Evolutionary conservation across 1,284 basidiomycete species (phyloP).

Genomic region (Hemileia vastatrix): DNA sequence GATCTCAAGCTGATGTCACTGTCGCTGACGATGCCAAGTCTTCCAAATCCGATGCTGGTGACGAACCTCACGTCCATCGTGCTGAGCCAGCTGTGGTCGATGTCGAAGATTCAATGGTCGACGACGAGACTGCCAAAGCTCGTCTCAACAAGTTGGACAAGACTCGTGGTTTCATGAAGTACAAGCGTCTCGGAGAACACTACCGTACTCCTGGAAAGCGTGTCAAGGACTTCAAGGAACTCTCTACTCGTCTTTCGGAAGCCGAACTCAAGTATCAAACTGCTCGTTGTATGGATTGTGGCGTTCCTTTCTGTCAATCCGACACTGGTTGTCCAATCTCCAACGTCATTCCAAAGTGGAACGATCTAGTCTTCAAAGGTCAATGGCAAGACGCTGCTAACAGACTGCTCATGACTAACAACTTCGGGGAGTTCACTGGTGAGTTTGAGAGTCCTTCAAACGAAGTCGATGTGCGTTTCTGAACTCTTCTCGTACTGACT

Average conservation of each 20-base stretch:
- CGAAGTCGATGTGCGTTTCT: background rate
- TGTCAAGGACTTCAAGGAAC: slow-evolving; percentile 40
- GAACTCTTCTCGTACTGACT: slow-evolving; percentile 22
- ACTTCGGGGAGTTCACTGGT: too few relatives aligned
- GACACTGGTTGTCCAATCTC: slow-evolving; percentile 41
- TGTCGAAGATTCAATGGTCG: slow-evolving; percentile 41
- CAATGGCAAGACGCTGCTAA: slow-evolving; percentile 41
- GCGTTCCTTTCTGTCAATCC: slow-evolving; percentile 42
- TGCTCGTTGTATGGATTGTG: slow-evolving; percentile 43
- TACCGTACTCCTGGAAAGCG: slow-evolving; percentile 38
- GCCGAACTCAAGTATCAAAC: slow-evolving; percentile 42
- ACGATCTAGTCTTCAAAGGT: slow-evolving; percentile 43
- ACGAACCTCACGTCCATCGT: slow-evolving; percentile 29
- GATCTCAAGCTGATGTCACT: slow-evolving; percentile 36
- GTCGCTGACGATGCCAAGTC: slow-evolving; percentile 28
- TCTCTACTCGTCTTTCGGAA: slow-evolving; percentile 37
- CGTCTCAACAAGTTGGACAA: slow-evolving; percentile 35
- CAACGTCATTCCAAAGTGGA: slow-evolving; percentile 43
- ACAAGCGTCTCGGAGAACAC: slow-evolving; percentile 40
- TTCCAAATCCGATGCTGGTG: slow-evolving; percentile 27
- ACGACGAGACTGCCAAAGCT: slow-evolving; percentile 38
- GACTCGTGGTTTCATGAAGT: slow-evolving; percentile 42
- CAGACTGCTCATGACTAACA: slow-evolving; percentile 41
- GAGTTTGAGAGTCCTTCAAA: background rate
- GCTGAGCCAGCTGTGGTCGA: slow-evolving; percentile 37